Conservation (phyloP, 768 basidiomycete species). For the Neoboletus subvelutipes region DNA sequence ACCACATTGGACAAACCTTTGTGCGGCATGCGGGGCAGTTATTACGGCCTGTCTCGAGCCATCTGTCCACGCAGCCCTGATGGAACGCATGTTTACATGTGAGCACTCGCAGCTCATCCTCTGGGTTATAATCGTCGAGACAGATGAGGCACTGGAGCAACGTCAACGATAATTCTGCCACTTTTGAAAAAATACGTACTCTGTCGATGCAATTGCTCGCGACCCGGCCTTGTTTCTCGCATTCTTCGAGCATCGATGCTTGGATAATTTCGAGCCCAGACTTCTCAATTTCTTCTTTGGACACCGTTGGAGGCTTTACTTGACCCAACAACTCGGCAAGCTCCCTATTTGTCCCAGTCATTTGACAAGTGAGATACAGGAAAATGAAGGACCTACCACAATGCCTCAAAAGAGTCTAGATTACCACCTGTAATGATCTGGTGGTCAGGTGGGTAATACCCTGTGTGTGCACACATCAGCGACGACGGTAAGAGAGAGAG, state of each 20-base stretch:
- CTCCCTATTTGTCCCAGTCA: conserved; percentile 46
- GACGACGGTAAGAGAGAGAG: neutral
- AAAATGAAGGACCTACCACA: conserved; percentile 51
- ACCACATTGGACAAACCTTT: conserved; percentile 45
- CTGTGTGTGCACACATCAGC: conserved; percentile 37
- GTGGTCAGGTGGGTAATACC: conserved; percentile 91
- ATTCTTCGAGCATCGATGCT: conserved; percentile 44
- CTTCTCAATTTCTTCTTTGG: conserved; percentile 82
- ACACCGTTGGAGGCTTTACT: conserved; percentile 78
- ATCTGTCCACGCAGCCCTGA: conserved; percentile 81
- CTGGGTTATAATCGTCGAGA: conserved; percentile 76
- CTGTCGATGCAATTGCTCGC: conserved; percentile 77
- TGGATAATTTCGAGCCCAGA: conserved; percentile 79
- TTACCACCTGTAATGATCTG: conserved; percentile 81
- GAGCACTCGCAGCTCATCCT: conserved; percentile 80
- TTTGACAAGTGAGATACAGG: neutral
- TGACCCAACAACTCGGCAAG: conserved; percentile 82
- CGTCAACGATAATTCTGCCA: neutral
- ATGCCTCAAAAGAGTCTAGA: conserved; percentile 76
- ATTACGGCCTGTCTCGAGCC: conserved; percentile 83
- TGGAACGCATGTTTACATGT: conserved; percentile 90
- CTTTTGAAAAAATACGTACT: conserved; percentile 44
- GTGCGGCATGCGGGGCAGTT: conserved; percentile 91
- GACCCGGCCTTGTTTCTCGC: conserved; percentile 62
- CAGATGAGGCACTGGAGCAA: conserved; percentile 73